Percentiles rank a stretch among this genome's conserved stretches.
Evolutionary conservation across 495 filamentous ascomycete genomes (phyloP).

Genomic region (Chaetomium cochliodes): DNA sequence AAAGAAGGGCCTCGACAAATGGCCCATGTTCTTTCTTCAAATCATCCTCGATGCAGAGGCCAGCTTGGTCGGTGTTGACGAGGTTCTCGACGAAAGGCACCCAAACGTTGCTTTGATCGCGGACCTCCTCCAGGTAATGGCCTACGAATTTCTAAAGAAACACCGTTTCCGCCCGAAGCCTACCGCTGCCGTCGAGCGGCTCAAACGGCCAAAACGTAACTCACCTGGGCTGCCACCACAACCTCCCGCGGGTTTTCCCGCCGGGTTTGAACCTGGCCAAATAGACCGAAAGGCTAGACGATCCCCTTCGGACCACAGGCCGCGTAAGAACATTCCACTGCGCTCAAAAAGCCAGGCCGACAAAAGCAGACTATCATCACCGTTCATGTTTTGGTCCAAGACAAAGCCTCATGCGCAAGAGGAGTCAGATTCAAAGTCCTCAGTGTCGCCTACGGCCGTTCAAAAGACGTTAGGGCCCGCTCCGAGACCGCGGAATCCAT

Average conservation of each 20-base stretch:
- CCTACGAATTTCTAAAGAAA: slow-evolving; percentile 66
- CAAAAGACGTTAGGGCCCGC: not conserved
- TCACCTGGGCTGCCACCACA: not conserved
- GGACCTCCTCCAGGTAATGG: slow-evolving; percentile 62
- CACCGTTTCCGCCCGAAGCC: slow-evolving; percentile 59
- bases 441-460: not conserved
- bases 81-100: slow-evolving; percentile 40
- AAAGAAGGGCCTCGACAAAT: slow-evolving; percentile 70
- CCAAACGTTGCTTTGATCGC: slow-evolving; percentile 47
- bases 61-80: slow-evolving; percentile 25
- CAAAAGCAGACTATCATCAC: slow-evolving; percentile 31
- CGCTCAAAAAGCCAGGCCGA: not conserved
- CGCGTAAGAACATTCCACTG: not conserved
- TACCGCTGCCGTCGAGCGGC: slow-evolving; percentile 26
- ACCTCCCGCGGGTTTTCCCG: not conserved
- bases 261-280: not conserved
- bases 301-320: not conserved
- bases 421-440: not conserved
- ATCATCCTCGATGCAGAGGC: slow-evolving; percentile 49
- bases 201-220: slow-evolving; percentile 18
- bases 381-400: slow-evolving; percentile 65
- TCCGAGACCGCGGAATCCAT: slow-evolving; percentile 5
- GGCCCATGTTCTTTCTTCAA: slow-evolving; percentile 87
- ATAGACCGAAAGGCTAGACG: not conserved
- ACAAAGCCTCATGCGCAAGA: slow-evolving; percentile 56